Evolutionary conservation across 2,329 filamentous ascomycete genomes (phyloP).

Genomic region (Botrytis porri): DNA sequence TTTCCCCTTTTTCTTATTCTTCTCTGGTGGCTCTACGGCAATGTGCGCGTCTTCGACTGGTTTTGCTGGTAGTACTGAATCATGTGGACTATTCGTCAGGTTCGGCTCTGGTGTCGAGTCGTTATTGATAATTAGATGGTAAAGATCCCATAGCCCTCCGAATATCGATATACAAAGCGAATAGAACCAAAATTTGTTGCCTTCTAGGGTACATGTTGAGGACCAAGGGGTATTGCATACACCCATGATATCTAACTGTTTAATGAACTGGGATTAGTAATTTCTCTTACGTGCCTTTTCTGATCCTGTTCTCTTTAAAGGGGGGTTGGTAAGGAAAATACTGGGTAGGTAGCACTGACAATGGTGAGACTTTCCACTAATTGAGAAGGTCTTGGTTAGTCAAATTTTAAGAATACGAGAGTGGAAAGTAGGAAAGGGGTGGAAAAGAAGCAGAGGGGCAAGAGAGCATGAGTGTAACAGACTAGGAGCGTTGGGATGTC

Average conservation of each 20-base stretch:
- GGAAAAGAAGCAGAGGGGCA: background rate
- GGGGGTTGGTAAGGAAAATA: background rate
- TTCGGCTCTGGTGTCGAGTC: background rate
- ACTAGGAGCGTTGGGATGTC: too few species aligned
- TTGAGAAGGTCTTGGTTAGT: background rate
- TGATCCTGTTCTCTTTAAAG: background rate
- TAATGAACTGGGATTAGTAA: background rate
- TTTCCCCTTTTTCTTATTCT: background rate
- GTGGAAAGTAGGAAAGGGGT: background rate
- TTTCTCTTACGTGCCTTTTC: background rate
- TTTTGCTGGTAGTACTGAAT: background rate
- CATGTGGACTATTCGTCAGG: background rate
- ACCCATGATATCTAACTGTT: slow-evolving; percentile 49
- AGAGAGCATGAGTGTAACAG: too few species aligned
- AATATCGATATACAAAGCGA: slow-evolving; percentile 43
- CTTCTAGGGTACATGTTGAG: slow-evolving; percentile 52
- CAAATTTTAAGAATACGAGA: background rate
- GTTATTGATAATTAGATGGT: background rate
- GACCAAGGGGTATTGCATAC: slow-evolving; percentile 45
- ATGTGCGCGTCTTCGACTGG: background rate
- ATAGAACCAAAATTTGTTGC: slow-evolving; percentile 69
- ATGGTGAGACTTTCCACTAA: slow-evolving; percentile 60
- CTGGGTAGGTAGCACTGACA: slow-evolving; percentile 43
- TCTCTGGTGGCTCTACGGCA: background rate
- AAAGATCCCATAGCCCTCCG: slow-evolving; percentile 38